phyloP scores from a whole-genome alignment of 192 early-diverging fungal genomes.

The Glomus cerebriforme region DNA sequence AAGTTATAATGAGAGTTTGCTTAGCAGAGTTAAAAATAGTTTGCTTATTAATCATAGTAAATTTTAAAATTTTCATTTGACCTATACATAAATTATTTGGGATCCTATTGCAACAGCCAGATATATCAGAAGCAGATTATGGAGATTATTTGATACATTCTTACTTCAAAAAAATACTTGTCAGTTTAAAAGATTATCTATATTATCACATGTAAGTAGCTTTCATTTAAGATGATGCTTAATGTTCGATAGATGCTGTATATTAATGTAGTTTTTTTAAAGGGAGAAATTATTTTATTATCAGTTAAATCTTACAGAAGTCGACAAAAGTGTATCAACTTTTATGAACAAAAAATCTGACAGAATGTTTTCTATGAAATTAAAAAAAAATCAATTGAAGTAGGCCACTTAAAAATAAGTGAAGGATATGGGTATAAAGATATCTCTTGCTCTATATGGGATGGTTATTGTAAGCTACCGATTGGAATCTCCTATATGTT shows the following conservation, averaged over 20 bases:
- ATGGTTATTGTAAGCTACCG: conserved; percentile 26
- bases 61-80: no score
- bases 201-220: conserved; percentile 33
- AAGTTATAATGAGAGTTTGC: no score
- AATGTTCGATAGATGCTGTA: conserved; percentile 27
- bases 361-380: conserved; percentile 8
- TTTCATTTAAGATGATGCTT: conserved; percentile 18
- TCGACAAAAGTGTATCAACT: neutral
- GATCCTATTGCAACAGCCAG: conserved; percentile 29
- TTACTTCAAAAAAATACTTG: conserved; percentile 30
- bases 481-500: conserved; percentile 30
- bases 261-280: conserved; percentile 21
- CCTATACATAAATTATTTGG: no score
- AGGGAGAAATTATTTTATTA: conserved; percentile 20
- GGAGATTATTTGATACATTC: conserved; percentile 25
- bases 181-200: conserved; percentile 12
- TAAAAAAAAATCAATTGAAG: conserved; percentile 21
- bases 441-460: conserved; percentile 23
- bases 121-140: conserved; percentile 24
- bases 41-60: no score
- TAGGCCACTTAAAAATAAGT: conserved; percentile 32
- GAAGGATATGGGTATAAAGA: conserved; percentile 25
- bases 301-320: conserved; percentile 25
- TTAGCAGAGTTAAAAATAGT: no score
- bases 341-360: conserved; percentile 27